Conservation (phyloP, 176 grass and related monocot species). For the Triticum aestivum region DNA sequence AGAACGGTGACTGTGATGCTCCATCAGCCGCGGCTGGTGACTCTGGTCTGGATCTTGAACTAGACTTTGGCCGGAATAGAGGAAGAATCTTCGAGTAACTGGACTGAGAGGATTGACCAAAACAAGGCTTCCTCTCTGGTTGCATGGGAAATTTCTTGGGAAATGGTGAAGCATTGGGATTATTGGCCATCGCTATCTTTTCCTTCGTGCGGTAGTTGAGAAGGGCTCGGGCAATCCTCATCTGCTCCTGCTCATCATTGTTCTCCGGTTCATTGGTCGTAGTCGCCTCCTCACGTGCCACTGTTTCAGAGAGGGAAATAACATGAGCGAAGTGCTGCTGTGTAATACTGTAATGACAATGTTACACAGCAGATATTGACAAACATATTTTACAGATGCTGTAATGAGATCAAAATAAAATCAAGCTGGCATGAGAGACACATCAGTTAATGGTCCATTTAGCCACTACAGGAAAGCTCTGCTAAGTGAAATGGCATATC, state of each 20-base stretch:
- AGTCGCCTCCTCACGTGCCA: conserved; percentile 69
- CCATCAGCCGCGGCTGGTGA: conserved; percentile 46
- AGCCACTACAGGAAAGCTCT: not conserved
- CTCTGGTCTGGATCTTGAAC: conserved; percentile 59
- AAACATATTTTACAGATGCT: not conserved
- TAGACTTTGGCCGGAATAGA: conserved; percentile 72
- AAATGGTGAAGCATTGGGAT: conserved; percentile 81
- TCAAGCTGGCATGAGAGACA: not conserved
- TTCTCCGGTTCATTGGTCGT: conserved; percentile 73
- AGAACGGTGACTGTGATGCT: conserved; percentile 22
- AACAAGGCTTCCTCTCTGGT: conserved; percentile 53
- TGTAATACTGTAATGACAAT: conserved; percentile 23
- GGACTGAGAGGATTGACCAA: conserved; percentile 55
- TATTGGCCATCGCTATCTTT: conserved; percentile 86
- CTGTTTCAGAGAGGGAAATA: conserved; percentile 45
- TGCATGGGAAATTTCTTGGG: conserved; percentile 96
- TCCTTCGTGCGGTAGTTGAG: conserved; percentile 93
- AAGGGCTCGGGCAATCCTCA: conserved; percentile 90
- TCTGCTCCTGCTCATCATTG: conserved; percentile 97
- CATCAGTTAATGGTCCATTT: not conserved
- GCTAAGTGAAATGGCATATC: not conserved
- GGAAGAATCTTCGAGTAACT: conserved; percentile 93
- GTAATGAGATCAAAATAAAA: conserved; percentile 7
- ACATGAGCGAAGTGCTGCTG: conserved; percentile 23
- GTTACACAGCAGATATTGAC: not conserved